Evolutionary conservation across 768 basidiomycete genomes (phyloP), one percentile per base, ranked within the genome.

Genomic region (Russula sp.): DNA sequence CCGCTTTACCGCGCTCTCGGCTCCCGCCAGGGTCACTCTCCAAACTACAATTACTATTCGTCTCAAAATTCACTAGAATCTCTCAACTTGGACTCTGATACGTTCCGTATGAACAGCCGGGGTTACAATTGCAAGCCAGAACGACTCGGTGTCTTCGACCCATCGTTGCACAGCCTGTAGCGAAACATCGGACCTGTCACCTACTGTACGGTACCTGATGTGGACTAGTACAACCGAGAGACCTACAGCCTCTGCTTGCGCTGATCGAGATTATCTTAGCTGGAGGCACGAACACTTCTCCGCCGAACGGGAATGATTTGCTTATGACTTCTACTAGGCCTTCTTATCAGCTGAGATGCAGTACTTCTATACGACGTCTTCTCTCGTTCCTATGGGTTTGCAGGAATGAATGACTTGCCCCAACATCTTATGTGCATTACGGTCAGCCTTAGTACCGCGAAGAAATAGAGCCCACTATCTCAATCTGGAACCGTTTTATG

Each of bases 251-350:
- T n/a, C n/a, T n/a, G n/a, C n/a, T n/a, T n/a, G n/a, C n/a, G n/a
- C n/a, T n/a, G n/a, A n/a, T n/a, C n/a, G n/a, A n/a, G n/a, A n/a
- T n/a, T n/a, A n/a, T n/a, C n/a, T n/a, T n/a, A n/a, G n/a, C n/a
- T n/a, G n/a, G n/a, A n/a, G n/a, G n/a, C n/a, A n/a, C n/a, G n/a
- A n/a, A n/a, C n/a, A n/a, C n/a, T n/a, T n/a, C n/a, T n/a, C n/a
- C n/a, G n/a, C n/a, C 28, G 11, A 14, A 48, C 22, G 57, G 44
- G n/a, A 46, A 46, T 22, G 56, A 57, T 57, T 46, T 57, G 1
- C 56, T 57, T 30, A 46, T 32, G 28, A 44, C 56, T 58, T 48
- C 57, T 32, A 58, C 57, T 32, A 58, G 18, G 44, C 44, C 57
- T 32, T 46, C n/a, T 4, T 10, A 22, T 30, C 57, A 58, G 44